Evolutionary conservation across 1,284 basidiomycete species (phyloP).

Genomic region (Fomitopsis pinicola): DNA sequence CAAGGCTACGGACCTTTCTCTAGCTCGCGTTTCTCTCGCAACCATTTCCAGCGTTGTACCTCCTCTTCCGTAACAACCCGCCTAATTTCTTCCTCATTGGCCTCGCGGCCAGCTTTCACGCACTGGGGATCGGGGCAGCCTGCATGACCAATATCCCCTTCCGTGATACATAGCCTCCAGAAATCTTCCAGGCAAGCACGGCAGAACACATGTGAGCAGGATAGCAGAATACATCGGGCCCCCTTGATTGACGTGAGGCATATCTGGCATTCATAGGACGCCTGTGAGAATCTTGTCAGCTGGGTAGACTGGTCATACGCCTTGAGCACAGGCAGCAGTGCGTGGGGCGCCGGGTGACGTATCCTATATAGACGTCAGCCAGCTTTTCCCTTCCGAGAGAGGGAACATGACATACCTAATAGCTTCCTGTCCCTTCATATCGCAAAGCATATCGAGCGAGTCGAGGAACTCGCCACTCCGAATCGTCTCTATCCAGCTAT

Average conservation of each 20-base stretch:
- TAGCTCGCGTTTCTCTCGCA: conserved; percentile 60
- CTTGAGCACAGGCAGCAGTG: conserved; percentile 45
- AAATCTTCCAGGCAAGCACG: conserved; percentile 65
- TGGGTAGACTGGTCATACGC: conserved; percentile 44
- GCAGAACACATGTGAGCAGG: conserved; percentile 73
- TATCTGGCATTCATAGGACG: conserved; percentile 62
- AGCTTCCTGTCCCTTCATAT: conserved; percentile 21
- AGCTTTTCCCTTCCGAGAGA: conserved; percentile 5
- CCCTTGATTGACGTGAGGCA: conserved; percentile 72
- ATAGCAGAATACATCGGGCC: conserved; percentile 57
- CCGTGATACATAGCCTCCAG: conserved; percentile 69
- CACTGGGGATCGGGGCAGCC: conserved; percentile 71
- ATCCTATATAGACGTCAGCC: conserved; percentile 35
- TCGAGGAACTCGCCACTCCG: conserved; percentile 58
- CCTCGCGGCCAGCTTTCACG: conserved; percentile 62
- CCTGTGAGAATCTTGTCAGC: conserved; percentile 50
- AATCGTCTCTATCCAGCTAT: conserved; percentile 67
- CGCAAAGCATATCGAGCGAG: conserved; percentile 28
- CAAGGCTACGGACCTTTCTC: conserved; percentile 52
- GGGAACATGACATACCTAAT: conserved; percentile 39
- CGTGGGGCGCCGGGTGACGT: conserved; percentile 48
- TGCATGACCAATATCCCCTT: conserved; percentile 67
- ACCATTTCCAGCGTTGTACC: conserved; percentile 67
- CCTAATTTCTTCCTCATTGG: conserved; percentile 69
- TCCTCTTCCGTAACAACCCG: conserved; percentile 59